Percentiles rank a stretch among this genome's conserved stretches.
These are phyloP conservation scores for Cantharellus cinnabarinus DNA, from an alignment of 768 basidiomycete genomes.

Conservation along the genomic window DNA sequence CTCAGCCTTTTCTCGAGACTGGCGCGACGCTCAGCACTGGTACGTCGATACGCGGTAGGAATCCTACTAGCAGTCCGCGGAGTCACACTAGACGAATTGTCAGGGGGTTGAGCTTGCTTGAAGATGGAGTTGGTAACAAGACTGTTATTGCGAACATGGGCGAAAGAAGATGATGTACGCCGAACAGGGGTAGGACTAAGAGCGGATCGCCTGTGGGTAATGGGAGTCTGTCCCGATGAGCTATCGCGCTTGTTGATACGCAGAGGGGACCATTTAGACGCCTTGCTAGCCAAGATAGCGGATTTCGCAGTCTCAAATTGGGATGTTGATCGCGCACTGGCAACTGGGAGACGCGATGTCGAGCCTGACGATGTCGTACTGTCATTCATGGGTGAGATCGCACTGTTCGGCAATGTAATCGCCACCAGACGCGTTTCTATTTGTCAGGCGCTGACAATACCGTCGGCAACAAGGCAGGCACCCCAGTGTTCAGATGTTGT, in stretches of 20 bases:
- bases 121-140: constrained; percentile 78
- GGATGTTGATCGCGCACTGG: not conserved
- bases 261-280: not conserved
- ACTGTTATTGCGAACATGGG: constrained; percentile 53
- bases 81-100: too few species aligned
- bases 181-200: constrained; percentile 26
- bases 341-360: too few species aligned
- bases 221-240: not conserved
- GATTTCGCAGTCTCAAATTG: not conserved
- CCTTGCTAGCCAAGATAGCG: not conserved
- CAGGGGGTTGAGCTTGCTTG: constrained; percentile 18
- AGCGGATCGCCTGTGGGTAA: not conserved
- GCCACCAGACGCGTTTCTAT: too few species aligned
- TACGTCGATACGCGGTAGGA: constrained; percentile 1
- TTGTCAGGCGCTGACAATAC: too few species aligned
- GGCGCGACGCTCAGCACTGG: constrained; percentile 3
- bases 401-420: too few species aligned
- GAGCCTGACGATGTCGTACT: too few species aligned
- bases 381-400: too few species aligned
- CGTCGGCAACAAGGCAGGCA: too few species aligned
- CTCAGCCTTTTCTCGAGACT: constrained; percentile 15
- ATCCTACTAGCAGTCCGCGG: too few species aligned
- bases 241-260: not conserved
- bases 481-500: too few species aligned
- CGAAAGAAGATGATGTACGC: constrained; percentile 58